Conservation (phyloP, 139 green algal genomes). For the Auxenochlorella pyrenoidosa region DNA sequence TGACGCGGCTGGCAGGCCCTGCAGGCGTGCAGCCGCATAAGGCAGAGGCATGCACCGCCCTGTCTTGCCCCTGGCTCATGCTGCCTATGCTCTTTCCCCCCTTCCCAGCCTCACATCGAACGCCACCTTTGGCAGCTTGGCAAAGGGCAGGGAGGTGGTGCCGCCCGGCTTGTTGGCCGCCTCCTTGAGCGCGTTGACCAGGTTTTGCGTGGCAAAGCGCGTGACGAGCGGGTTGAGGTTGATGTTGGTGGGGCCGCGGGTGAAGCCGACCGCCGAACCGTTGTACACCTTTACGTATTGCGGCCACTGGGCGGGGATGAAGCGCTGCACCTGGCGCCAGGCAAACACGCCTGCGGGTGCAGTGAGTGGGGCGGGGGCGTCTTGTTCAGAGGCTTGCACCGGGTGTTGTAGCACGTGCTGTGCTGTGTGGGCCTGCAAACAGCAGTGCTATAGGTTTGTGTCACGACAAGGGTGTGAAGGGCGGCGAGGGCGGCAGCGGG, state of each 20-base stretch:
- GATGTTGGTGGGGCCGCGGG: not conserved
- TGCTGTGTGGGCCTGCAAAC: too few relatives aligned
- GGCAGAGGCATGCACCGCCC: too few relatives aligned
- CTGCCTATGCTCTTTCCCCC: too few relatives aligned
- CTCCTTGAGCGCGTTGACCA: not conserved
- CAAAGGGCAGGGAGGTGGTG: not conserved
- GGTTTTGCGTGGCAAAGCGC: not conserved
- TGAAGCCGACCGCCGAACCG: not conserved
- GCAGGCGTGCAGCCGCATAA: too few relatives aligned
- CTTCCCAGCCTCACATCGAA: not conserved
- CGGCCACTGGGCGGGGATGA: conserved; percentile 5
- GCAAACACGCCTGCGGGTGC: not conserved
- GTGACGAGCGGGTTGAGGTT: not conserved
- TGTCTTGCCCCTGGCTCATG: too few relatives aligned
- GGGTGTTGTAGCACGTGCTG: too few relatives aligned
- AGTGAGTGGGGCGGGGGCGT: too few relatives aligned
- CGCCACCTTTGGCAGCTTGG: not conserved
- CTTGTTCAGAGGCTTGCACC: too few relatives aligned
- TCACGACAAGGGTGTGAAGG: too few relatives aligned
- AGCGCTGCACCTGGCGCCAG: conserved; percentile 6
- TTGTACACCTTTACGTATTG: not conserved
- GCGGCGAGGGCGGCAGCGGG: too few relatives aligned
- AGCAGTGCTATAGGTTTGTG: too few relatives aligned
- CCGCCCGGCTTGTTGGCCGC: not conserved
- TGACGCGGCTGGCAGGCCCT: too few relatives aligned